A percentile compares a stretch with the other conserved stretches of the same genome.
Conservation (phyloP, 2,329 filamentous ascomycete species). For the Monosporascus cannonballus region DNA sequence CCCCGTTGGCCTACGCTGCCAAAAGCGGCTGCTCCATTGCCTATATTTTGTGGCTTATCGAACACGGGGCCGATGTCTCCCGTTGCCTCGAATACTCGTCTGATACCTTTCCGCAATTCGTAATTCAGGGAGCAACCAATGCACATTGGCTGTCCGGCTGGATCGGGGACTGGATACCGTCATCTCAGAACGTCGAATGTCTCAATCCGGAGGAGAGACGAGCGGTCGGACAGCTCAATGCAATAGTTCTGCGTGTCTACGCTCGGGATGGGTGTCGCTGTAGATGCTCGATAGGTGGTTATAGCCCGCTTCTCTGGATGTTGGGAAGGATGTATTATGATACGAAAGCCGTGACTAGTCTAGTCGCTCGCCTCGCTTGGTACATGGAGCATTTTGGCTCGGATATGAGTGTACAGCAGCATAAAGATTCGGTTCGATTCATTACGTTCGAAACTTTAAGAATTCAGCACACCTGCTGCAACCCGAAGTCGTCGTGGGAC, state of each 20-base stretch:
- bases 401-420: background rate
- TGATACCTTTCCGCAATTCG: background rate
- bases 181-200: no score
- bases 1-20: no score
- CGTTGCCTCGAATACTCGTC: background rate
- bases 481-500: rapidly evolving
- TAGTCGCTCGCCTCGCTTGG: rapidly evolving
- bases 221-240: background rate
- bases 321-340: no score
- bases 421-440: background rate
- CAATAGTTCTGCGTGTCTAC: background rate
- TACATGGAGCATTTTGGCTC: background rate
- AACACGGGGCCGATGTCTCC: background rate
- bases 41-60: background rate
- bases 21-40: no score
- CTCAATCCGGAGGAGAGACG: background rate
- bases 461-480: background rate
- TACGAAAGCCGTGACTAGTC: no score
- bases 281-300: background rate
- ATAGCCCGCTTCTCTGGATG: background rate
- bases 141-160: no score
- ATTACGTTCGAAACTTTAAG: background rate
- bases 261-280: background rate
- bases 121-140: background rate
- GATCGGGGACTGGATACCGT: no score